phyloP scores from a whole-genome alignment of 2,329 filamentous ascomycete species.

The Hymenoscyphus albidus region DNA sequence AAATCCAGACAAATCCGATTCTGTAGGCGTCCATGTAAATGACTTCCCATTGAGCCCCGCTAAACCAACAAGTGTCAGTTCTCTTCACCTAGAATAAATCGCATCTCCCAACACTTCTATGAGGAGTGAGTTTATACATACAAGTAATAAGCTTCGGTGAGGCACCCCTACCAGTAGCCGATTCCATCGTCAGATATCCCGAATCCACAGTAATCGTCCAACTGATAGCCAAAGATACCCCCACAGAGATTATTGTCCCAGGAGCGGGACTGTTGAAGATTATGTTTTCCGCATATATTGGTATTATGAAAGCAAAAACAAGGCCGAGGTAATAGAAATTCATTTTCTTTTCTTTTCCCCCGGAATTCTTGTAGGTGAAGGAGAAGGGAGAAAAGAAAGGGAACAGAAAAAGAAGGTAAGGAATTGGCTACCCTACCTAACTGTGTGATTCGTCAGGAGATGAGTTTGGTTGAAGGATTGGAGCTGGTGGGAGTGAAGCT shows the following conservation, averaged over 20 bases:
- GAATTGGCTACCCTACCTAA: not conserved
- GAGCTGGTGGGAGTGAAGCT: not conserved
- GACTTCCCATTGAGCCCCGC: constrained; percentile 1
- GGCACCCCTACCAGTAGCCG: not conserved
- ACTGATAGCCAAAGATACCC: not conserved
- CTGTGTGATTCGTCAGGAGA: not conserved
- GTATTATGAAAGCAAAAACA: not conserved
- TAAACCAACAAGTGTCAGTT: not conserved
- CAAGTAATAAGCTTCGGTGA: not conserved
- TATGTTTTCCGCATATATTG: not conserved
- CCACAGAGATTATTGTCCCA: not conserved
- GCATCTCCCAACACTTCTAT: not conserved
- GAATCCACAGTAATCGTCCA: constrained; percentile 7
- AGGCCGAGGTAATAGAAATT: not conserved
- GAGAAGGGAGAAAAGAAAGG: not conserved
- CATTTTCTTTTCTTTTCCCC: not conserved
- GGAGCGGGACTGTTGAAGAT: constrained; percentile 1
- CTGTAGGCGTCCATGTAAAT: constrained; percentile 3
- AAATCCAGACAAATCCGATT: not conserved
- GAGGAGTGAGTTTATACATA: not conserved
- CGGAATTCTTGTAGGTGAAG: not conserved
- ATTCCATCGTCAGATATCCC: not conserved
- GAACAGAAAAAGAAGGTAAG: not conserved
- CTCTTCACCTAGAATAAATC: not conserved
- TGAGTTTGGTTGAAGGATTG: not conserved